phyloP scores from a whole-genome alignment of 495 filamentous ascomycete genomes.

The Penicillium parvum region DNA sequence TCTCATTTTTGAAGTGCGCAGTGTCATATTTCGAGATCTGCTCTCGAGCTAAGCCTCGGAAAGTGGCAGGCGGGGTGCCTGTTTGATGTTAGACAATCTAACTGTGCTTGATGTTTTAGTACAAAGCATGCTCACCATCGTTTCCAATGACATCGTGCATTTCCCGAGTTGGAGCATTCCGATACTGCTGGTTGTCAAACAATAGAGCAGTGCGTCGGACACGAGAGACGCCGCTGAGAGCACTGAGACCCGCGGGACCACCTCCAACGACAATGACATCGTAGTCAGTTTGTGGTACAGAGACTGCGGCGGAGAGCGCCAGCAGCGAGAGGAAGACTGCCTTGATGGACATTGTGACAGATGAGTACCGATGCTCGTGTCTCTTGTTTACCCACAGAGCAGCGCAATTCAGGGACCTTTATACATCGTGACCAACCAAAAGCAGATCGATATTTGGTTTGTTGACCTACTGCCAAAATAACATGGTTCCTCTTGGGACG shows the following conservation, averaged over 20 bases:
- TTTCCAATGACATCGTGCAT: conserved; percentile 59
- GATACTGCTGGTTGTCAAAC: conserved; percentile 53
- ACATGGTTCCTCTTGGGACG: too few species aligned
- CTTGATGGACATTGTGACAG: too few species aligned
- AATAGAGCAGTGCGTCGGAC: conserved; percentile 49
- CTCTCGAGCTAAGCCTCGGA: conserved; percentile 47
- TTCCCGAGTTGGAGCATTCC: conserved; percentile 48
- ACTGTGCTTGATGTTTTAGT: neutral
- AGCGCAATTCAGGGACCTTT: too few species aligned
- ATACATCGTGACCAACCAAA: too few species aligned
- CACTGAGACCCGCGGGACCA: conserved; percentile 35
- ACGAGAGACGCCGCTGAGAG: conserved; percentile 51
- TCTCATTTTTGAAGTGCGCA: conserved; percentile 45
- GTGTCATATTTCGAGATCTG: conserved; percentile 48
- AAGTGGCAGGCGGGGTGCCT: conserved; percentile 50
- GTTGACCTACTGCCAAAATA: too few species aligned
- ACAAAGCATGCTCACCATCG: conserved; percentile 44
- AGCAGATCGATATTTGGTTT: too few species aligned
- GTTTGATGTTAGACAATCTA: neutral
- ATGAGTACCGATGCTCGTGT: too few species aligned
- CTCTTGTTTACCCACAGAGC: too few species aligned
- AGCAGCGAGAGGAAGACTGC: too few species aligned
- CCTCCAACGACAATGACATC: conserved; percentile 36
- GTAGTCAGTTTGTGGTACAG: conserved; percentile 26
- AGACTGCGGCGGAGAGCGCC: conserved; percentile 10